Conservation (phyloP, 305 asterid species). For the Striga hermonthica region DNA sequence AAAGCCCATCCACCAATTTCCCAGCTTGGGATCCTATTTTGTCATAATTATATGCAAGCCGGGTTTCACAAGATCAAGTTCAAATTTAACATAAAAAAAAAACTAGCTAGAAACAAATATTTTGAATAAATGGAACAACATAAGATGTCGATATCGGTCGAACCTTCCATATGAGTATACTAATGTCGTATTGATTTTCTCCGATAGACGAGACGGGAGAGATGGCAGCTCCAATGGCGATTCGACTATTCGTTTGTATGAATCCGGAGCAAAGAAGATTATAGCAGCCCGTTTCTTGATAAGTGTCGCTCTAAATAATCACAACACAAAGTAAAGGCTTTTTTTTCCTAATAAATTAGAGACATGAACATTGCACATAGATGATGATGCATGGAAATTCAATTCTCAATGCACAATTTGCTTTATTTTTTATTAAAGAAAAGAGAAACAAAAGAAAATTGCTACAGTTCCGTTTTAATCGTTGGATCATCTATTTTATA, state of each 20-base stretch:
- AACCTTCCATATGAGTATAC: slow-evolving; percentile 94
- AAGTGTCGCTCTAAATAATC: slow-evolving; percentile 66
- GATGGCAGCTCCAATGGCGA: slow-evolving; percentile 94
- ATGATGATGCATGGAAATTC: no score
- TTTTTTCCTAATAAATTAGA: background rate
- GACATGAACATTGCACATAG: background rate
- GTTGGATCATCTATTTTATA: no score
- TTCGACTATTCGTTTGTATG: slow-evolving; percentile 75
- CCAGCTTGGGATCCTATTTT: slow-evolving; percentile 78
- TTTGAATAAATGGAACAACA: background rate
- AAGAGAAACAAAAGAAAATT: no score
- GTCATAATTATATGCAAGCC: background rate
- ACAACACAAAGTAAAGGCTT: background rate
- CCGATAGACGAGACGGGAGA: slow-evolving; percentile 59
- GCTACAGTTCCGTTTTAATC: no score
- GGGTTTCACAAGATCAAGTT: background rate
- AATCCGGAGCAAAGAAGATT: slow-evolving; percentile 86
- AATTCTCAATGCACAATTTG: background rate
- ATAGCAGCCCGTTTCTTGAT: slow-evolving; percentile 93
- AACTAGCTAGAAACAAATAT: background rate
- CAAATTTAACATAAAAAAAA: background rate
- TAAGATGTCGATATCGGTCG: no score
- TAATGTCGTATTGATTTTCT: slow-evolving; percentile 74
- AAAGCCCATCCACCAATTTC: slow-evolving; percentile 98
- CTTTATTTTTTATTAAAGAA: background rate